These are phyloP conservation scores for Macadamia tetraphylla DNA, from an alignment of 164 flowering plant genomes.

Conservation along the genomic window DNA sequence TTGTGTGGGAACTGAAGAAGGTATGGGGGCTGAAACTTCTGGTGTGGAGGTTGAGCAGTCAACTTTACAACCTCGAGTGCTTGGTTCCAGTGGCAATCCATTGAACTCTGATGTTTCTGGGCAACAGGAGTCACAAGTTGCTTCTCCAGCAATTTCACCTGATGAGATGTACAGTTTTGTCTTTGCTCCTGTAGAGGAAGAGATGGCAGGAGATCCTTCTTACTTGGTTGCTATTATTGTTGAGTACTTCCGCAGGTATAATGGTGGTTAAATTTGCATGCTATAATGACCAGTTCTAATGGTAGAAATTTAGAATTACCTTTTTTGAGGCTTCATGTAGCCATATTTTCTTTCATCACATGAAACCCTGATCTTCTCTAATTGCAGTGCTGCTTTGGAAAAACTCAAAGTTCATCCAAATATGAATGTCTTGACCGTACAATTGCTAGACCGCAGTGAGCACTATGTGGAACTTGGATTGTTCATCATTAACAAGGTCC, in stretches of 20 bases:
- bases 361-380: conserved; percentile 1
- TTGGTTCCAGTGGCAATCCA: conserved; percentile 23
- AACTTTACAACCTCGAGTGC: conserved; percentile 31
- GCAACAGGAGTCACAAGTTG: conserved; percentile 41
- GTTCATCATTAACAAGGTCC: conserved; percentile 78
- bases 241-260: conserved; percentile 87
- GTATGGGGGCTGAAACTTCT: conserved; percentile 25
- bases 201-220: conserved; percentile 75
- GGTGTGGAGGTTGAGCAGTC: conserved; percentile 25
- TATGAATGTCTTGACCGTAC: conserved; percentile 64
- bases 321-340: neutral
- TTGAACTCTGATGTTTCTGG: conserved; percentile 39
- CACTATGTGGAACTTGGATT: conserved; percentile 69
- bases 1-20: conserved; percentile 18
- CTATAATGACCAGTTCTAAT: neutral
- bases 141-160: conserved; percentile 74
- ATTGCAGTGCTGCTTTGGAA: conserved; percentile 60
- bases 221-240: conserved; percentile 71
- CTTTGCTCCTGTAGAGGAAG: conserved; percentile 82
- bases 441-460: conserved; percentile 69
- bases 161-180: conserved; percentile 79
- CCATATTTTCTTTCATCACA: neutral
- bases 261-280: neutral
- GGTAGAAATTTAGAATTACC: neutral
- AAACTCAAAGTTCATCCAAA: conserved; percentile 68